Base-by-base conservation (phyloP, 208 protist species). In the Wallacemonas sp. region DNA sequence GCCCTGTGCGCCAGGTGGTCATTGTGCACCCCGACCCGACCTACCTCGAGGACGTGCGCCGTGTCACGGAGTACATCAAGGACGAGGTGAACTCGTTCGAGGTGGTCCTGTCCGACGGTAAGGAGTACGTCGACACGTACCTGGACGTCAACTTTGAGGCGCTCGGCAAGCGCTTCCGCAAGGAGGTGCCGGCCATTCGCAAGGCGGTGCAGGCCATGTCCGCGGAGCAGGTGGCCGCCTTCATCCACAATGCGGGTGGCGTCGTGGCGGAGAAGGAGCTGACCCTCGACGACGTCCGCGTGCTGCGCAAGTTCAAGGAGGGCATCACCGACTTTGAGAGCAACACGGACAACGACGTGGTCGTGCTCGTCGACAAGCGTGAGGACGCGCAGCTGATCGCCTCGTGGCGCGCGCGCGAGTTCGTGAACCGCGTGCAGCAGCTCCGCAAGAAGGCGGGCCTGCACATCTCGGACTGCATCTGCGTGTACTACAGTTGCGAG, bases 341-440 rank as follows among this genome's bases (percentile, higher is more conserved):
- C 81, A 86, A 96, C 75, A 87, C 81, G 28, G 86, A 96, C 75
- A 93, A 87, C 71, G 77, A 94, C 55, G 81, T 97, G 2, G 80
- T 97, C 20, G 89, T 98, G 16, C 80, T 98, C 11, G 74, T 98
- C 2, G 90, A 98, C 82, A 90, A 83, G 70, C 81, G 76, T 42
- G 78, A 82, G 61, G 79, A 96, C 70, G 77, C 93, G 72, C 68
- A 71, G n/a, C 57, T 99, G 16, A 73, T 90, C 8, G 76, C 92
- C 73, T 89, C 87, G 59, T 97, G 96, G 80, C 71, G 94, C 12
- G 94, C 96, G 11, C 87, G 98, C 25, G 94, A 98, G 79, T 85
- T 99, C 38, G 82, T 98, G 18, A 97, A 94, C 63, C 92, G 91
- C 20, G 87, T 99, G 12, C 98, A 99, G 87, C 91, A 98, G 82